phyloP scores from a whole-genome alignment of 352 stramenopile species.

The Globisporangium middletonii region DNA sequence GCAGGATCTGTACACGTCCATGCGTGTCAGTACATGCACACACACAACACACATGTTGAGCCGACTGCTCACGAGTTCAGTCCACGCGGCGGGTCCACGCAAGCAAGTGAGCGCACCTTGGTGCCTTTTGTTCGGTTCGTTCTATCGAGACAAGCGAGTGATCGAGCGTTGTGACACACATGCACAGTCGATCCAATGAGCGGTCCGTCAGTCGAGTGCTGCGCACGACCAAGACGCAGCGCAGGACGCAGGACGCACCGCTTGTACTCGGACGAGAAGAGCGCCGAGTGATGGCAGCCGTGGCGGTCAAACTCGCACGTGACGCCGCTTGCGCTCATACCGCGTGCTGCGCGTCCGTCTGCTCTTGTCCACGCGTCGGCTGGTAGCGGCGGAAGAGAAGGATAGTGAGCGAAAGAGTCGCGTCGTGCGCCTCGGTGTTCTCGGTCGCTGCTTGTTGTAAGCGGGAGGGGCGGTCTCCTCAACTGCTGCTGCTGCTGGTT shows the following conservation, averaged over 20 bases:
- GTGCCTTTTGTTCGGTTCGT: slow-evolving; percentile 47
- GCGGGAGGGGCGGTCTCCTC: not conserved
- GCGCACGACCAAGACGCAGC: not conserved
- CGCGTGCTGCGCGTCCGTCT: not conserved
- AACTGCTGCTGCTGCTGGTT: too few relatives aligned
- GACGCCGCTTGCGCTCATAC: slow-evolving; percentile 17
- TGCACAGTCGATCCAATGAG: not conserved
- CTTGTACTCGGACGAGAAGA: slow-evolving; percentile 60
- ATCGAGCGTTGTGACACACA: not conserved
- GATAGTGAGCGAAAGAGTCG: not conserved
- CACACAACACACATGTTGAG: not conserved
- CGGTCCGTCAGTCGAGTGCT: too few relatives aligned
- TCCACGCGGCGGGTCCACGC: not conserved
- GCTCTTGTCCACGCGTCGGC: not conserved
- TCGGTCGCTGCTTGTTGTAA: not conserved
- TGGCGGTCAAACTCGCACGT: slow-evolving; percentile 36
- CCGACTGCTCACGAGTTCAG: not conserved
- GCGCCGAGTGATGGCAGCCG: slow-evolving; percentile 27
- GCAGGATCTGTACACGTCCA: slow-evolving; percentile 33
- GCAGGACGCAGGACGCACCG: slow-evolving; percentile 22
- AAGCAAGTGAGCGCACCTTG: slow-evolving; percentile 16
- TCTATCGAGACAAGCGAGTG: slow-evolving; percentile 5
- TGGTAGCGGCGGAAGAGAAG: not conserved
- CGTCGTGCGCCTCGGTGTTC: not conserved
- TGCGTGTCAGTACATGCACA: not conserved